These are phyloP conservation scores for Curvularia hawaiiensis DNA, from an alignment of 2,329 filamentous ascomycete genomes.

Conservation along the genomic window DNA sequence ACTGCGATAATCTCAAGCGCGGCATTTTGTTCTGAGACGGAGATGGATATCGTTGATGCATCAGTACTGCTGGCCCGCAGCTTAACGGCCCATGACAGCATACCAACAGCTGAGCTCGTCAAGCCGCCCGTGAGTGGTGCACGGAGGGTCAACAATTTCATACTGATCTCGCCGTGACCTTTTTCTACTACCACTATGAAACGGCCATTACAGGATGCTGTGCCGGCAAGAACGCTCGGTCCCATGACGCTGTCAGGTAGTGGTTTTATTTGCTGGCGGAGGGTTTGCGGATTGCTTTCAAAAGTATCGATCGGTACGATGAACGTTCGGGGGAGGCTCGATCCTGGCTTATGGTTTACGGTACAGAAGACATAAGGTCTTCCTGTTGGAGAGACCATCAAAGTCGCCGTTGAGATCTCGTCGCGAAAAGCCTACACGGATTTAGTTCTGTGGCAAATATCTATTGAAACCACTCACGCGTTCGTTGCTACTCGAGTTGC, in stretches of 20 bases:
- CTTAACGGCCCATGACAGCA: conserved; percentile 13
- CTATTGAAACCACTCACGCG: conserved; percentile 12
- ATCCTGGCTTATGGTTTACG: conserved; percentile 25
- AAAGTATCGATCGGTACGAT: conserved; percentile 19
- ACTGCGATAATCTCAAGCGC: conserved; percentile 25
- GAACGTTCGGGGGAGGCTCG: conserved; percentile 22
- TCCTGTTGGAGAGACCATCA: conserved; percentile 22
- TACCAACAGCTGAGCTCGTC: conserved; percentile 14
- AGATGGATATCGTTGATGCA: conserved; percentile 20
- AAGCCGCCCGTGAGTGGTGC: conserved; percentile 18
- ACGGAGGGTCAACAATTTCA: conserved; percentile 22
- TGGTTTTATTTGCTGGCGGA: conserved; percentile 11
- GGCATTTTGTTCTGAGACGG: conserved; percentile 18
- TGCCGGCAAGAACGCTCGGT: conserved; percentile 17
- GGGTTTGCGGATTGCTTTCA: conserved; percentile 1
- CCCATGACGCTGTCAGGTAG: conserved; percentile 16
- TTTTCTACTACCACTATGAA: conserved; percentile 25
- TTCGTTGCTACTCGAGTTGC: conserved; percentile 11
- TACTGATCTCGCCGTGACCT: conserved; percentile 1
- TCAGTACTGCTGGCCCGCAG: conserved; percentile 11
- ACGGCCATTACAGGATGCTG: conserved; percentile 20
- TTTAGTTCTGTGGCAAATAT: conserved; percentile 7
- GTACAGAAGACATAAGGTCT: conserved; percentile 26
- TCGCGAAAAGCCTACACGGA: conserved; percentile 17
- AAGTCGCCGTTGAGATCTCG: conserved; percentile 22